A percentile compares a stretch with the other conserved stretches of the same genome.
Evolutionary conservation across 2,329 filamentous ascomycete genomes (phyloP).

Genomic region (Aschersonia sp.): DNA sequence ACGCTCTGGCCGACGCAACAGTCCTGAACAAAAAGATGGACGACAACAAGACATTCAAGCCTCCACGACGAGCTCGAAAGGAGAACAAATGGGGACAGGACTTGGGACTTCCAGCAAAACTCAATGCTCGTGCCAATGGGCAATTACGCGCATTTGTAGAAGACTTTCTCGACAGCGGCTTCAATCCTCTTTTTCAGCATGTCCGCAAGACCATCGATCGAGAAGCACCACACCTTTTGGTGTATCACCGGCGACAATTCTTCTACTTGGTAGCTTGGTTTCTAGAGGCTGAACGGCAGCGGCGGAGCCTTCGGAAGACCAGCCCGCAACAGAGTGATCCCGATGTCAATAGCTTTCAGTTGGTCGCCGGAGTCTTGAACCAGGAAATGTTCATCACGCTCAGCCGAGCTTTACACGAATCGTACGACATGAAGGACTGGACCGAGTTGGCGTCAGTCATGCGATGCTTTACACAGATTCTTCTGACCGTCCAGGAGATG

Average conservation of each 20-base stretch:
- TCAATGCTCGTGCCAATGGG: constrained; percentile 60
- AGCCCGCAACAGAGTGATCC: constrained; percentile 27
- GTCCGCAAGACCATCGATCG: constrained; percentile 81
- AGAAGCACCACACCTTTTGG: constrained; percentile 67
- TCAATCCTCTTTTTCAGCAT: constrained; percentile 81
- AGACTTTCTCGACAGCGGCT: constrained; percentile 87
- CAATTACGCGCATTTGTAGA: constrained; percentile 73
- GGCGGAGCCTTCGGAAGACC: constrained; percentile 46
- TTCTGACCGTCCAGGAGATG: constrained; percentile 90
- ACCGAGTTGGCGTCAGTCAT: constrained; percentile 74
- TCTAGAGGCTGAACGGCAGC: constrained; percentile 65
- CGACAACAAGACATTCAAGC: constrained; percentile 77
- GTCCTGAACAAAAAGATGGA: constrained; percentile 80
- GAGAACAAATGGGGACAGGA: constrained; percentile 54
- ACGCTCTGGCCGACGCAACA: constrained; percentile 60
- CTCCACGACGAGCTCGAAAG: constrained; percentile 49
- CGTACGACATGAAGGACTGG: constrained; percentile 76
- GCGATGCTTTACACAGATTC: constrained; percentile 88
- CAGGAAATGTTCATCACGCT: constrained; percentile 90
- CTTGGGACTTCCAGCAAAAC: constrained; percentile 56
- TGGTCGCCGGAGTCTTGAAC: constrained; percentile 79
- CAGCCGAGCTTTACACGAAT: constrained; percentile 66
- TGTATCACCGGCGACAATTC: constrained; percentile 69
- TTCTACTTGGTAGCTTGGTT: constrained; percentile 94
- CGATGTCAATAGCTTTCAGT: constrained; percentile 62